A percentile compares a stretch with the other conserved stretches of the same genome.
Conservation (phyloP, 345 rosid genomes). For the Atalantia buxifolia region DNA sequence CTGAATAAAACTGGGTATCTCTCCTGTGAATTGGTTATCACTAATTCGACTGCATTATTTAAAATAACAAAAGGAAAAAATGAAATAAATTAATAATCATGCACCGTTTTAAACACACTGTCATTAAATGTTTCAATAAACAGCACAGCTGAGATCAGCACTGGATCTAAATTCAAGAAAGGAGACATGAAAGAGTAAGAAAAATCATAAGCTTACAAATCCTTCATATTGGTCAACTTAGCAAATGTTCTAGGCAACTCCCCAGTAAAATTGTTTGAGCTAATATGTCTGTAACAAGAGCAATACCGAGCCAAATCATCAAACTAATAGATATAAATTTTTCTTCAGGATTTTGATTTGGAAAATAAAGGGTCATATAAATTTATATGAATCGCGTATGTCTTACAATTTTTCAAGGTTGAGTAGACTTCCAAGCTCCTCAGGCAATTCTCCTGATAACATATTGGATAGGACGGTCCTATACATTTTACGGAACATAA, state of each 20-base stretch:
- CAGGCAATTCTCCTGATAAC: constrained; percentile 33
- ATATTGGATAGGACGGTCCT: constrained; percentile 26
- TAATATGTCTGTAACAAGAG: constrained; percentile 28
- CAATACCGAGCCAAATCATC: neutral
- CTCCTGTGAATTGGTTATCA: constrained; percentile 49
- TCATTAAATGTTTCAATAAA: no score
- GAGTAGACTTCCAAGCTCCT: constrained; percentile 30
- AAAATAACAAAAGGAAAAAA: neutral
- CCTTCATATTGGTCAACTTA: constrained; percentile 38
- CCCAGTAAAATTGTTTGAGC: constrained; percentile 51
- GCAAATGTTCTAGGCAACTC: constrained; percentile 49
- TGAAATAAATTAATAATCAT: neutral
- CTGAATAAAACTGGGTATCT: constrained; percentile 50
- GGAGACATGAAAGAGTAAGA: neutral
- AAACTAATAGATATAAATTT: neutral
- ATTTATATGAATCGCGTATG: neutral
- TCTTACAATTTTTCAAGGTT: constrained; percentile 16
- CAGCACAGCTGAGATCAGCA: neutral
- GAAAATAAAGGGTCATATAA: neutral
- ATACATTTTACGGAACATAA: neutral
- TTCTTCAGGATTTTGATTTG: neutral
- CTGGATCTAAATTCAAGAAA: neutral
- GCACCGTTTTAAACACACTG: no score
- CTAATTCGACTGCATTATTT: constrained; percentile 36
- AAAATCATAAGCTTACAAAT: constrained; percentile 37